Evolutionary conservation across 2,329 filamentous ascomycete genomes (phyloP).

Genomic region (Arthrobotrys sphaeroides): DNA sequence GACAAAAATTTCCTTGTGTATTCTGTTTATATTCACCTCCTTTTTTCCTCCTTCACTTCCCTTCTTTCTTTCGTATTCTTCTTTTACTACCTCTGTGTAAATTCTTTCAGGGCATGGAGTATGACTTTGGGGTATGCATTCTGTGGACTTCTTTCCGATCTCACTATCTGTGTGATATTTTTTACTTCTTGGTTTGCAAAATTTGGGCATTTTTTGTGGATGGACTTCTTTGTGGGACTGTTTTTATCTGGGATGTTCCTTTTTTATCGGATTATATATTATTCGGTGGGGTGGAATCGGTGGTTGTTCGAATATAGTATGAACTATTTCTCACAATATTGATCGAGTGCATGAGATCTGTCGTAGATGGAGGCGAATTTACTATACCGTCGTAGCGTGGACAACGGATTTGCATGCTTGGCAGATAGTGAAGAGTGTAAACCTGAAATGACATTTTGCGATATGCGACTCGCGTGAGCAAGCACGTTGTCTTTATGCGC

Average conservation of each 20-base stretch:
- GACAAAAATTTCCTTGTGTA: constrained; percentile 6
- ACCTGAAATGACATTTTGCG: background rate
- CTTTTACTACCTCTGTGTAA: background rate
- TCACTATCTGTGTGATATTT: background rate
- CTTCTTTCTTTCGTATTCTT: background rate
- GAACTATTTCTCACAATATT: background rate
- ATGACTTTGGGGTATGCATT: constrained; percentile 27
- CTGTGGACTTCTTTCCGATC: background rate
- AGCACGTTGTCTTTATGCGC: background rate
- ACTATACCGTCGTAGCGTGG: too few relatives aligned
- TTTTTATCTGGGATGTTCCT: background rate
- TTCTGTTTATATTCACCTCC: background rate
- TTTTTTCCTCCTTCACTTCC: background rate
- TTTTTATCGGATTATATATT: background rate
- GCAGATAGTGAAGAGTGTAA: too few relatives aligned
- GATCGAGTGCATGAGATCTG: background rate
- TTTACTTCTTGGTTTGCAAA: constrained; percentile 9
- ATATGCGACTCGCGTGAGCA: background rate
- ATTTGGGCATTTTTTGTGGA: constrained; percentile 37
- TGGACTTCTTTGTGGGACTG: constrained; percentile 1
- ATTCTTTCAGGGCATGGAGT: constrained; percentile 32
- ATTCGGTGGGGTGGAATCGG: background rate
- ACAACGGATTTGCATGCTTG: too few relatives aligned
- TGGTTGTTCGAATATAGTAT: background rate
- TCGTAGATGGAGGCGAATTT: too few relatives aligned